Conservation (phyloP, 768 basidiomycete species). For the Leucosporidium yakuticum region DNA sequence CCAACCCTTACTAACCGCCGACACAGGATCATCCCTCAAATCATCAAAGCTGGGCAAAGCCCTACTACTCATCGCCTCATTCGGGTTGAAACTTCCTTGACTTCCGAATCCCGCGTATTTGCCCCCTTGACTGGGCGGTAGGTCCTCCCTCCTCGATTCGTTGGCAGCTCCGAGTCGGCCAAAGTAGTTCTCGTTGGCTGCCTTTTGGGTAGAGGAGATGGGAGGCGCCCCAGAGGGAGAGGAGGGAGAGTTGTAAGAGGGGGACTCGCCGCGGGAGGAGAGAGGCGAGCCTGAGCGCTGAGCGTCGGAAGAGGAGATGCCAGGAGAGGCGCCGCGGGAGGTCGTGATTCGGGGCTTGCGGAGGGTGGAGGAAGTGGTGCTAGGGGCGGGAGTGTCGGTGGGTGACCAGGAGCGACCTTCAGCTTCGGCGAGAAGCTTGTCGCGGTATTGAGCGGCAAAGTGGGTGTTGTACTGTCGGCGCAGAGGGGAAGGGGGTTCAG, state of each 20-base stretch:
- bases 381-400: conserved; percentile 58
- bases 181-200: conserved; percentile 82
- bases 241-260: background rate
- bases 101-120: conserved; percentile 74
- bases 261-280: conserved; percentile 38
- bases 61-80: conserved; percentile 67
- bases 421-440: conserved; percentile 78
- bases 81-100: conserved; percentile 53
- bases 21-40: conserved; percentile 76
- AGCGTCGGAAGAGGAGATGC: conserved; percentile 46
- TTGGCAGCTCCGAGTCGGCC: conserved; percentile 76
- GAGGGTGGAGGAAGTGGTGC: conserved; percentile 44
- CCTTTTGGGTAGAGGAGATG: conserved; percentile 46
- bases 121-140: conserved; percentile 91
- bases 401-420: conserved; percentile 74
- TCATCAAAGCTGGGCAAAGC: conserved; percentile 72
- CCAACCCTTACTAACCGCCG: conserved; percentile 89
- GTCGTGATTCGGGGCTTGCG: conserved; percentile 76
- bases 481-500: conserved; percentile 35
- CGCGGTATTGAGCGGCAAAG: conserved; percentile 89
- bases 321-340: conserved; percentile 47
- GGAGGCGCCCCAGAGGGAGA: conserved; percentile 20
- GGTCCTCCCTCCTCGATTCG: conserved; percentile 63
- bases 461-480: conserved; percentile 68
- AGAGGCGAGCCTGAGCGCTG: conserved; percentile 55